Percentiles rank a stretch among this genome's conserved stretches.
phyloP scores from a whole-genome alignment of 768 basidiomycete genomes.

The Panus rudis region DNA sequence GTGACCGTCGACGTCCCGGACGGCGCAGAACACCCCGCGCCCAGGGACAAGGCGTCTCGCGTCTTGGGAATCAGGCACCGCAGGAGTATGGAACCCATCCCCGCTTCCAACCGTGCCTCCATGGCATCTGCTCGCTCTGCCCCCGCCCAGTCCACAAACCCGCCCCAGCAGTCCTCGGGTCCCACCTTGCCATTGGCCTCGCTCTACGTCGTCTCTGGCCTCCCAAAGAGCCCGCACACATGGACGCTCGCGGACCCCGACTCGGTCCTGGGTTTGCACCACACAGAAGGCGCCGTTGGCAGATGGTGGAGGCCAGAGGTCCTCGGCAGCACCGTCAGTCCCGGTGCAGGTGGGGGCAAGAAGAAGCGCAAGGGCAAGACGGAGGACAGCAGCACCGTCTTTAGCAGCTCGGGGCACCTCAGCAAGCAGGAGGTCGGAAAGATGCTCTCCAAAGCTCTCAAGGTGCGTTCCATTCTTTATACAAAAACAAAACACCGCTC shows the following conservation, averaged over 20 bases:
- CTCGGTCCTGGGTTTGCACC: slow-evolving; percentile 73
- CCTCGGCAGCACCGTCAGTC: slow-evolving; percentile 80
- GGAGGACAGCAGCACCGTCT: slow-evolving; percentile 43
- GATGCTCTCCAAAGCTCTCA: slow-evolving; percentile 87
- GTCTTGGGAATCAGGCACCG: slow-evolving; percentile 71
- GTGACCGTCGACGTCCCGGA: slow-evolving; percentile 41
- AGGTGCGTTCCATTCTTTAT: slow-evolving; percentile 39
- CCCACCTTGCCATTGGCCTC: slow-evolving; percentile 75
- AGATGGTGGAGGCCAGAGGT: slow-evolving; percentile 92
- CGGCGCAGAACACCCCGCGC: slow-evolving; percentile 25
- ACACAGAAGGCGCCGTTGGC: slow-evolving; percentile 77
- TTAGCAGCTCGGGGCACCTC: slow-evolving; percentile 75
- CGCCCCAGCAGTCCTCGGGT: slow-evolving; percentile 49
- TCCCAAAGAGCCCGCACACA: slow-evolving; percentile 83
- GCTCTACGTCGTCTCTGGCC: slow-evolving; percentile 81
- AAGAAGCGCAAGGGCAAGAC: slow-evolving; percentile 62
- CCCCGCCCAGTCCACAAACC: slow-evolving; percentile 35
- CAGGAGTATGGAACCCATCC: slow-evolving; percentile 80
- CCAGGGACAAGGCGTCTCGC: slow-evolving; percentile 67
- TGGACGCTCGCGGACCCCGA: slow-evolving; percentile 88
- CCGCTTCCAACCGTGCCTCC: slow-evolving; percentile 67
- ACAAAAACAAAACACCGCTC: slow-evolving; percentile 1
- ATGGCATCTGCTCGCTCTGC: slow-evolving; percentile 70
- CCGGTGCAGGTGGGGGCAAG: slow-evolving; percentile 75
- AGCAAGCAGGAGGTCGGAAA: slow-evolving; percentile 83